Conservation (phyloP, 345 rosid species). For the Aethionema arabicum region DNA sequence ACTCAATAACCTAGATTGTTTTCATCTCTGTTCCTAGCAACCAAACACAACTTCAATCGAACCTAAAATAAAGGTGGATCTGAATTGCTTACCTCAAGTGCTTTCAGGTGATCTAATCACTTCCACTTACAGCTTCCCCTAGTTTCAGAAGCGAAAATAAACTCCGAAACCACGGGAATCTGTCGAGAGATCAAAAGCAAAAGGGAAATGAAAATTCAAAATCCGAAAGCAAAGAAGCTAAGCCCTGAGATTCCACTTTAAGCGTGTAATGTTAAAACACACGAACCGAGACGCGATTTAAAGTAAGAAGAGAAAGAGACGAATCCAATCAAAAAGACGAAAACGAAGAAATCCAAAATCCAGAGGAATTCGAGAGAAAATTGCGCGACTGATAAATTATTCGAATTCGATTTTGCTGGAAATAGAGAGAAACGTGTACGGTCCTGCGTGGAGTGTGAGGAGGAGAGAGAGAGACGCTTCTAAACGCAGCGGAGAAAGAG, state of each 20-base stretch:
- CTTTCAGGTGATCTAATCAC: conserved; percentile 10
- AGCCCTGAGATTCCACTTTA: conserved; percentile 15
- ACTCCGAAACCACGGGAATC: conserved; percentile 1
- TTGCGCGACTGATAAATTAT: conserved; percentile 20
- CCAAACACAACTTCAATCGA: neutral
- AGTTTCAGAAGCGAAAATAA: neutral
- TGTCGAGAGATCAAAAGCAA: neutral
- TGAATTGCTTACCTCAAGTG: conserved; percentile 25
- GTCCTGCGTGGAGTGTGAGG: conserved; percentile 14
- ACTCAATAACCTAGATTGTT: neutral
- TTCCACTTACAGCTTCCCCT: neutral
- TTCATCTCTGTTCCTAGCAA: conserved; percentile 10
- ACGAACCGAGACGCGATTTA: conserved; percentile 8
- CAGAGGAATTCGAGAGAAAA: neutral
- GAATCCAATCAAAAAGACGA: neutral
- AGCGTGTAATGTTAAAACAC: neutral
- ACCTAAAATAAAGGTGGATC: conserved; percentile 16
- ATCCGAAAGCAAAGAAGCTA: conserved; percentile 20
- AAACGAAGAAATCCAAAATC: conserved; percentile 10
- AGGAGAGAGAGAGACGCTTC: conserved; percentile 12
- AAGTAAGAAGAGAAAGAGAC: neutral
- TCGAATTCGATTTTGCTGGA: conserved; percentile 30
- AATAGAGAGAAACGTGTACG: conserved; percentile 36
- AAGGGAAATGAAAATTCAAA: neutral
- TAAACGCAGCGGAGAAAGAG: conserved; percentile 17